Conservation (phyloP, 2,329 filamentous ascomycete genomes). For the Coniochaeta ligniaria region DNA sequence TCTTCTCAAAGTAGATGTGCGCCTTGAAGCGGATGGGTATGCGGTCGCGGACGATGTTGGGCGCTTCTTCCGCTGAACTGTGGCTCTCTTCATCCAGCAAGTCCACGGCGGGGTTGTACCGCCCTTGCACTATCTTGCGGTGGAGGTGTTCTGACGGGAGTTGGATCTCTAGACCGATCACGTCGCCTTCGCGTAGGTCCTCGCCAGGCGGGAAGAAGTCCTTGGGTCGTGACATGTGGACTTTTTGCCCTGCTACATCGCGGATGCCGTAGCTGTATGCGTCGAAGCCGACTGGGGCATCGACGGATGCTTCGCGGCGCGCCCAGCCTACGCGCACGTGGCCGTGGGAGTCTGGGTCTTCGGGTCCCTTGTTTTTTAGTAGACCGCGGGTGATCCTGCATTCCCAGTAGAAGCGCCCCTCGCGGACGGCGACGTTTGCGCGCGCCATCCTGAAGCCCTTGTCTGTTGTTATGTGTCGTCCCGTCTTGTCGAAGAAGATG, state of each 20-base stretch:
- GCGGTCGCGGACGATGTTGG: constrained; percentile 88
- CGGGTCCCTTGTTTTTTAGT: constrained; percentile 34
- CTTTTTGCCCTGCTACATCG: constrained; percentile 83
- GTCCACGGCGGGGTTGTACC: constrained; percentile 83
- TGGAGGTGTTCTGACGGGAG: constrained; percentile 81
- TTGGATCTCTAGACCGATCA: constrained; percentile 88
- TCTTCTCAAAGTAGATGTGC: constrained; percentile 88
- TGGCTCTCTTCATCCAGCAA: constrained; percentile 48
- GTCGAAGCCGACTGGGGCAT: constrained; percentile 80
- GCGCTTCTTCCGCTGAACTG: constrained; percentile 43
- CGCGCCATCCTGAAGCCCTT: constrained; percentile 90
- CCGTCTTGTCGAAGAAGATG: constrained; percentile 73
- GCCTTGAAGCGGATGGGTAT: constrained; percentile 92
- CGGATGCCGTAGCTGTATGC: constrained; percentile 91
- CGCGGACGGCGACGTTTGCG: constrained; percentile 82
- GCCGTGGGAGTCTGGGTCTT: constrained; percentile 40
- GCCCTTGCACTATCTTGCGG: constrained; percentile 77
- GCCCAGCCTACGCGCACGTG: constrained; percentile 85
- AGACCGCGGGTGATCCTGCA: constrained; percentile 81
- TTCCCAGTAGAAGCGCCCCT: constrained; percentile 92
- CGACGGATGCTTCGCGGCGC: constrained; percentile 70
- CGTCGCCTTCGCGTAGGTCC: constrained; percentile 80
- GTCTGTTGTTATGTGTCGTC: constrained; percentile 74
- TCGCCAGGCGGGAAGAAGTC: constrained; percentile 77
- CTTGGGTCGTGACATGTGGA: constrained; percentile 89